Evolutionary conservation across 1,139 yeast genomes (phyloP), one percentile per base, ranked within the genome.

Genomic region (Pichia sp.): DNA sequence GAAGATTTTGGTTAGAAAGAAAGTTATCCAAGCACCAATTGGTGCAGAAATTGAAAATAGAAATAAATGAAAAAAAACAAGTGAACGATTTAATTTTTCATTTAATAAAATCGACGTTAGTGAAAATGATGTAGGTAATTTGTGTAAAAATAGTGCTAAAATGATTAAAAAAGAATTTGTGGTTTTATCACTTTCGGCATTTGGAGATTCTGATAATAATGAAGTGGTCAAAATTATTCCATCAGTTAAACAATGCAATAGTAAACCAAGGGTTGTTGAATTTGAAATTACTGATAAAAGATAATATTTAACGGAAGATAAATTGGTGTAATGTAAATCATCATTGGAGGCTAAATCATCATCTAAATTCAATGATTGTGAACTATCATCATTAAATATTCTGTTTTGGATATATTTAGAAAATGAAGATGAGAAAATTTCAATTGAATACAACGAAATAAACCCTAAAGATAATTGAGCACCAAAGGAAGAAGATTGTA

Each of bases 51-150:
- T 46, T 5, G 81, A 64, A 58, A 78, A 78, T 4, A 70, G 54
- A 3, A 63, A 57, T 16, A 79, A 56, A 56, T 79, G 83, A 43
- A 69, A 60, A 28, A 69, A 57, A 11, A 75, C 65, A 19, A 68
- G 56, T 18, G 59, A 56, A 10, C 57, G 54, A n/a, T 66, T 56
- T 3, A 58, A 29, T 3, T 70, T 59, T 8, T 68, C 66, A 39
- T 64, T 62, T n/a, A 77, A 63, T 43, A 87, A 69, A 14, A 85
- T 73, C 2, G 88, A 76, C 1, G 80, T 68, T 46, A 87, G 73
- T 47, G 91, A 86, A 64, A 86, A 83, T 7, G 89, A 76, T 0
- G 93, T 84, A 0, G 95, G 95, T 5, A 86, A 72, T 64, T 86
- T 86, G 71, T 86, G 95, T 33, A 85, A 65, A 54, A 86, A 74